Base-by-base conservation (phyloP, 2,329 filamentous ascomycete genomes). In the Aureobasidium pullulans region DNA sequence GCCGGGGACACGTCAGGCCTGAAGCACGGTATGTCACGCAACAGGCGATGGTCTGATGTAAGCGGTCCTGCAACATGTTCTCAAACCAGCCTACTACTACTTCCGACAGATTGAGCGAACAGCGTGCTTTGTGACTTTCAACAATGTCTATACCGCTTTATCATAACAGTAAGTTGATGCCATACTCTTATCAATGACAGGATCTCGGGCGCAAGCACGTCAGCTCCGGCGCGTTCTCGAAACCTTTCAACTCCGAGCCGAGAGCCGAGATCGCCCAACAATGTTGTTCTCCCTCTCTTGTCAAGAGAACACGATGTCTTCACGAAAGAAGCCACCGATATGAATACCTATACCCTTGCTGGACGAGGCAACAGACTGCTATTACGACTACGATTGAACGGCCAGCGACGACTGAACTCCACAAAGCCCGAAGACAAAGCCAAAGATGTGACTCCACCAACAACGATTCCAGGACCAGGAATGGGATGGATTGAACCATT, bases 401-500 rank as follows among this genome's bases (percentile, higher is more conserved):
- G 69, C 57, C 65, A 70, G 60, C 66, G 69, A 61, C 70, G 69
- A 60, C 64, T 71, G 46, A 52, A 59, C 32, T 63, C 56, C n/a
- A 60, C 59, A 19, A 40, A 57, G 61, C 34, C 56, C n/a, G 37
- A 44, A 43, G n/a, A 57, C 34, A 37, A 48, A 43, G 32, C 43
- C 54, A 47, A 47, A 23, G 40, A 57, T 44, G 52, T 23, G 15
- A 60, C 62, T 40, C 7, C 61, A 32, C 11, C 56, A 40, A 60
- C 57, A n/a, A 64, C 65, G 15, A 77, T 78, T 40, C 74, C 75
- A 5, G 75, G 74, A 10, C 72, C 76, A 5, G 73, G 69, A 52
- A 76, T 73, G 72, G 68, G 76, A 13, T 79, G 76, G 76, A 70
- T 78, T 15, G 73, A 77, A 59, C 76, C 76, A 8, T 70, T 78